Evolutionary conservation across 2,329 filamentous ascomycete genomes (phyloP), one percentile per base, ranked within the genome.

Genomic region (Fusarium camptoceras): DNA sequence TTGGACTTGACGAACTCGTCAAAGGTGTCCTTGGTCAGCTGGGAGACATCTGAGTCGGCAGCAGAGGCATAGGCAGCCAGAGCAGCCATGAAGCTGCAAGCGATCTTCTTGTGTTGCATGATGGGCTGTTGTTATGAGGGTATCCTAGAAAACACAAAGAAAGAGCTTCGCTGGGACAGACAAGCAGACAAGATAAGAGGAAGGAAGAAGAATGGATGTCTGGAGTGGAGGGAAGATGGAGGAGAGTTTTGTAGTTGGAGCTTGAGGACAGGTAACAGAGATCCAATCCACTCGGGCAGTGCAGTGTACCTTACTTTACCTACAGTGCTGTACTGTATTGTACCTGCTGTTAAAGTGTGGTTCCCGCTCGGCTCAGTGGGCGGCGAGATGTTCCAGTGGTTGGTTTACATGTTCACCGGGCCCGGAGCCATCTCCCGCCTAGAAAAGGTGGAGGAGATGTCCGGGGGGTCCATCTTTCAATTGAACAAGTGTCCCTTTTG

Each of bases 1-100:
- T 98, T 92, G 76, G 89, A 83, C 81, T 91, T 91, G 79, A 99
- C 85, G 82, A 98, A 99, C 66, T 91, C 88, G 74, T 92, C 87
- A 81, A 99, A 99, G 72, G 88, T 93, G 78, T 95, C 93, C 81
- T 91, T 91, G 82, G 92, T 97, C 72, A 99, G 86, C 74, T 93
- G 89, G 76, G 89, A 83, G 71, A 99, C 96, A 80, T 98, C 94
- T 48, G 94, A 97, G 51, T 85, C 83, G 73, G 87, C 88, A 67
- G 90, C 87, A 69, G 88, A 85, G 75, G 88, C 90, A 72, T 86
- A 81, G 72, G 85, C 85, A 66, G 87, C 85, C 64, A 85, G 81
- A 71, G 86, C 85, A 74, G 84, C 83, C 76, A 88, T 78, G 75
- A 88, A 82, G 83, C 85, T 84, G 73, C 83, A 81, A 75, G 85